Evolutionary conservation across 1,139 yeast genomes (phyloP).

Genomic region (Scheffersomyces insectosa): DNA sequence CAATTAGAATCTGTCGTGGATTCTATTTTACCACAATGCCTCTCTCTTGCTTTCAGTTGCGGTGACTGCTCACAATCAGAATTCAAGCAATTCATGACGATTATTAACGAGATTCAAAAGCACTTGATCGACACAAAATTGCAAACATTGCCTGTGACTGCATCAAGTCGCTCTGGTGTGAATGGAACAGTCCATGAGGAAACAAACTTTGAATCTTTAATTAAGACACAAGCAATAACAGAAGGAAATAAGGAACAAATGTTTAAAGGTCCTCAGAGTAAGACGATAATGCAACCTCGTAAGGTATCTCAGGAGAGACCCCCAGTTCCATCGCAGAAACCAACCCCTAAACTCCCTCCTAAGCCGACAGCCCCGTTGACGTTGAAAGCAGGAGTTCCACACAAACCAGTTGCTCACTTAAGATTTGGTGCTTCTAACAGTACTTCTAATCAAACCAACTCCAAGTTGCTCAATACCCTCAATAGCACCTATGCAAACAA

Average conservation of each 20-base stretch:
- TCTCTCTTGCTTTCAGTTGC: constrained; percentile 41
- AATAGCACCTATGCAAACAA: constrained; percentile 16
- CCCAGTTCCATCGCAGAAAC: constrained; percentile 1
- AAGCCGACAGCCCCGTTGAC: constrained; percentile 8
- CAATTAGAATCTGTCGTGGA: constrained; percentile 41
- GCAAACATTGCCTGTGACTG: constrained; percentile 22
- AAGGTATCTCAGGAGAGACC: neutral
- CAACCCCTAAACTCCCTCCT: constrained; percentile 1
- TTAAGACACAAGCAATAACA: constrained; percentile 35
- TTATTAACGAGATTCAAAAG: constrained; percentile 30
- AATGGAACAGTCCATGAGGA: constrained; percentile 8
- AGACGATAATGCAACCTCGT: constrained; percentile 14
- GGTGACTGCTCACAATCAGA: constrained; percentile 40
- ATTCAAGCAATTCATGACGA: constrained; percentile 30
- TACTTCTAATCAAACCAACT: constrained; percentile 7
- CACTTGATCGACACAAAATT: constrained; percentile 31
- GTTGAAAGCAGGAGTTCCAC: constrained; percentile 9
- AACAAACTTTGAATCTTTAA: constrained; percentile 30
- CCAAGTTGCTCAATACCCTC: constrained; percentile 22
- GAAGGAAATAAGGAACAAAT: constrained; percentile 26
- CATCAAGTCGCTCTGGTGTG: constrained; percentile 5
- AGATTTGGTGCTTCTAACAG: constrained; percentile 27
- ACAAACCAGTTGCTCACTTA: constrained; percentile 12
- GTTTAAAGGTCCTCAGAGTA: constrained; percentile 24
- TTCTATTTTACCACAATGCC: constrained; percentile 39